Conservation (phyloP, 2,329 filamentous ascomycete genomes). For the Monosporascus sp. region DNA sequence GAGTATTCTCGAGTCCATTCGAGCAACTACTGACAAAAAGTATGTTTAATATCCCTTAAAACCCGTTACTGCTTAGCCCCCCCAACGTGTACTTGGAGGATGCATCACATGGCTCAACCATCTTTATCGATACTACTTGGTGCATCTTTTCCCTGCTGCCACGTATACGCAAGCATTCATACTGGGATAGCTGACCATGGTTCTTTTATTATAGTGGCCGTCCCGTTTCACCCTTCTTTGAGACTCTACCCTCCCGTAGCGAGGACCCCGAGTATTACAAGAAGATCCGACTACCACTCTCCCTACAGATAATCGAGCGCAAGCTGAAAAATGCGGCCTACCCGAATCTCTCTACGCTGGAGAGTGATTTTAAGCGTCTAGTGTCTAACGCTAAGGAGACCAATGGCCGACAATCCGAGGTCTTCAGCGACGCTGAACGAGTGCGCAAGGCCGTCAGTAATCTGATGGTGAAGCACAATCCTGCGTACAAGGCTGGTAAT, state of each 20-base stretch:
- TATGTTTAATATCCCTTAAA: conserved; percentile 36
- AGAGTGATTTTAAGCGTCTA: conserved; percentile 83
- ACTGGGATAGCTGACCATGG: conserved; percentile 16
- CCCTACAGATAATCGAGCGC: conserved; percentile 68
- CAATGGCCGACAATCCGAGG: conserved; percentile 65
- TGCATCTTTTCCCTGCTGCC: no score
- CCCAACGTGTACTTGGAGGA: not conserved
- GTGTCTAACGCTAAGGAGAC: conserved; percentile 82
- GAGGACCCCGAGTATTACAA: conserved; percentile 72
- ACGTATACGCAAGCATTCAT: no score
- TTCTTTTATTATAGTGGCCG: conserved; percentile 52
- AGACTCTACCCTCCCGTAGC: conserved; percentile 60
- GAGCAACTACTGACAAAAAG: conserved; percentile 76
- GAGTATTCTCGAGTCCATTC: conserved; percentile 69
- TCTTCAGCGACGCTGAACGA: conserved; percentile 80
- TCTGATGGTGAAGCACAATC: conserved; percentile 82
- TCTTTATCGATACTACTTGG: no score
- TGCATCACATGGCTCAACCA: not conserved
- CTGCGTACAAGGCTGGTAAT: conserved; percentile 63
- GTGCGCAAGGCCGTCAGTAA: conserved; percentile 82
- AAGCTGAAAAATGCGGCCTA: conserved; percentile 69
- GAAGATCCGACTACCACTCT: conserved; percentile 70
- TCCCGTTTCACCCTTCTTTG: conserved; percentile 68
- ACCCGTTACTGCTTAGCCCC: not conserved
- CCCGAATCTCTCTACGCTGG: conserved; percentile 63